Conservation (phyloP, 805 yeast genomes). For the Saccharomycopsis oosterbeekiorum region DNA sequence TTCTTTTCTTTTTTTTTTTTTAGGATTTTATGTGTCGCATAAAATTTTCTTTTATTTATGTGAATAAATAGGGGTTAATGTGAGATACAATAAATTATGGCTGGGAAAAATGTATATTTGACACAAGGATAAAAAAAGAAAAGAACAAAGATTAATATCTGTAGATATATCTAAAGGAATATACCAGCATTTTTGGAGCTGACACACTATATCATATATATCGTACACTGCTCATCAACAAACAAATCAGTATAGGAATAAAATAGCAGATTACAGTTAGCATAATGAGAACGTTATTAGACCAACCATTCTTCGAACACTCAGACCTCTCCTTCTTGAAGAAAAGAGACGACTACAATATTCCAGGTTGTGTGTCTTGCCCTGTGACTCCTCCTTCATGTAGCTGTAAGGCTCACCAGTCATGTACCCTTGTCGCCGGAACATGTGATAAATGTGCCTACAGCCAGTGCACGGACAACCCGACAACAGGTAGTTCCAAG, state of each 20-base stretch:
- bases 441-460: constrained; percentile 11
- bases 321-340: neutral
- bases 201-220: too few relatives aligned
- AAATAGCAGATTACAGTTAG: too few relatives aligned
- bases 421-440: constrained; percentile 4
- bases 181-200: too few relatives aligned
- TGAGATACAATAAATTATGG: neutral
- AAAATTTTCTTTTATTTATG: too few relatives aligned
- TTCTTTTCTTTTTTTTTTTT: too few relatives aligned
- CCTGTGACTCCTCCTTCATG: constrained; percentile 4
- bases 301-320: neutral
- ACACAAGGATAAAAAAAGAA: neutral
- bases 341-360: constrained; percentile 7
- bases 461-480: constrained; percentile 1
- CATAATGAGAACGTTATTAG: neutral
- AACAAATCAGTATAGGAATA: too few relatives aligned
- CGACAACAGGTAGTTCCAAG: constrained; percentile 1
- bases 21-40: neutral
- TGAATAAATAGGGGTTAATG: neutral
- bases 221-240: too few relatives aligned
- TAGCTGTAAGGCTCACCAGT: constrained; percentile 3
- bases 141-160: neutral
- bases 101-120: neutral
- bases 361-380: constrained; percentile 7
- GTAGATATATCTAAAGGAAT: neutral